Evolutionary conservation across 2,329 filamentous ascomycete species (phyloP).

Genomic region (Monilinia aucupariae): DNA sequence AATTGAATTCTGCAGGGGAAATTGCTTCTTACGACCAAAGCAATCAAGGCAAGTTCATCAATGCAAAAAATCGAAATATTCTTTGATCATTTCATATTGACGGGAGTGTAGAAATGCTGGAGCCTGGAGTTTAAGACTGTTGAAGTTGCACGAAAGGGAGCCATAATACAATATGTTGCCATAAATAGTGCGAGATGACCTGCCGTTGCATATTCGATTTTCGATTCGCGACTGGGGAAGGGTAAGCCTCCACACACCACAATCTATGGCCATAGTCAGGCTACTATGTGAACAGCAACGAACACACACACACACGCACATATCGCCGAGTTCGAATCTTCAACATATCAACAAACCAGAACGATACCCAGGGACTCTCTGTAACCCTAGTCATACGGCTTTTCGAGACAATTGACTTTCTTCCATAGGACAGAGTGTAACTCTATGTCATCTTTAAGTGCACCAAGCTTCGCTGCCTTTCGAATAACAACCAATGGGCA

Average conservation of each 20-base stretch:
- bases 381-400: slow-evolving; percentile 1
- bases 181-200: slow-evolving; percentile 13
- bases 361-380: slow-evolving; percentile 2
- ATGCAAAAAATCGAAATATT: background rate
- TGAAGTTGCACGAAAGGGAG: slow-evolving; percentile 9
- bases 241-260: background rate
- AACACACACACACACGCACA: background rate
- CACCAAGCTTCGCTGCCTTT: slow-evolving; percentile 11
- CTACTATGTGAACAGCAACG: background rate
- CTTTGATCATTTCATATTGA: slow-evolving; percentile 1
- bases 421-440: slow-evolving; percentile 9
- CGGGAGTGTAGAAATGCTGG: slow-evolving; percentile 9
- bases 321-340: slow-evolving; percentile 8
- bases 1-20: slow-evolving; percentile 8
- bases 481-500: background rate
- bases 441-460: background rate
- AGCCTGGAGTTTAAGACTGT: slow-evolving; percentile 13
- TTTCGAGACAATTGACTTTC: slow-evolving; percentile 8
- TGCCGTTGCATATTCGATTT: slow-evolving; percentile 5
- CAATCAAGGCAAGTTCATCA: background rate
- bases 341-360: background rate
- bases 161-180: slow-evolving; percentile 3
- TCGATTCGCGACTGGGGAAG: slow-evolving; percentile 12
- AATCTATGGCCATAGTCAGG: background rate
- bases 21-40: background rate